phyloP scores from a whole-genome alignment of 441 rosid genomes.

The Cnidoscolus chayamansa region DNA sequence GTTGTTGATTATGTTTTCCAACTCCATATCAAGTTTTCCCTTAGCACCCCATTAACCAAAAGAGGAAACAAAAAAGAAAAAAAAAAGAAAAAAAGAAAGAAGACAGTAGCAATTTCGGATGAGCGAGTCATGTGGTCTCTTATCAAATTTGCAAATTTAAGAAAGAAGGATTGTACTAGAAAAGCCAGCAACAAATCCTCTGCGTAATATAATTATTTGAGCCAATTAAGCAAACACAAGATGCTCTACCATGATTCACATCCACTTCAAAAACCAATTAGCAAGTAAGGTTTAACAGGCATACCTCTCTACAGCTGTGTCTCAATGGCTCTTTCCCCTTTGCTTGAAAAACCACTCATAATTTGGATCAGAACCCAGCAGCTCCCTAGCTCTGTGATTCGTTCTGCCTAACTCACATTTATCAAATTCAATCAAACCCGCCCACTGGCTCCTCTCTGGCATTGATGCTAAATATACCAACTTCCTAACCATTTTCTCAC shows the following conservation, averaged over 20 bases:
- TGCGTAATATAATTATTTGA: too few species aligned
- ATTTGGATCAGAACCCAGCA: slow-evolving; percentile 24
- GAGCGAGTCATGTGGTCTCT: too few species aligned
- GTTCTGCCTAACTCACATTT: slow-evolving; percentile 25
- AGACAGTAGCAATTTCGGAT: too few species aligned
- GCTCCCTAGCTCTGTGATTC: slow-evolving; percentile 40
- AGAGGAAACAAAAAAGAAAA: too few species aligned
- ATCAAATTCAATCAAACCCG: slow-evolving; percentile 23
- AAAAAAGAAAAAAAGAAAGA: too few species aligned
- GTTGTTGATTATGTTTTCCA: too few species aligned
- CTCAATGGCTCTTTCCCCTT: not conserved
- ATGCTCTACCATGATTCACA: not conserved
- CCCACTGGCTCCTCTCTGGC: slow-evolving; percentile 37
- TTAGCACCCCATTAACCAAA: too few species aligned
- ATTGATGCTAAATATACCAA: slow-evolving; percentile 38
- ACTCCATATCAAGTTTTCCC: too few species aligned
- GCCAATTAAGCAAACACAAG: too few species aligned
- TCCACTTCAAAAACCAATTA: not conserved
- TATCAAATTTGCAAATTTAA: too few species aligned
- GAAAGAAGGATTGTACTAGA: too few species aligned
- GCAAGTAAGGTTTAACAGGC: not conserved
- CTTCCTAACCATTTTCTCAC: slow-evolving; percentile 25
- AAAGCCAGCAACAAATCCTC: too few species aligned
- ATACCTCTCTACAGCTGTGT: not conserved
- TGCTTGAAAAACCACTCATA: slow-evolving; percentile 21